Base-by-base conservation (phyloP, 2,329 filamentous ascomycete species). In the Alternaria sp. region DNA sequence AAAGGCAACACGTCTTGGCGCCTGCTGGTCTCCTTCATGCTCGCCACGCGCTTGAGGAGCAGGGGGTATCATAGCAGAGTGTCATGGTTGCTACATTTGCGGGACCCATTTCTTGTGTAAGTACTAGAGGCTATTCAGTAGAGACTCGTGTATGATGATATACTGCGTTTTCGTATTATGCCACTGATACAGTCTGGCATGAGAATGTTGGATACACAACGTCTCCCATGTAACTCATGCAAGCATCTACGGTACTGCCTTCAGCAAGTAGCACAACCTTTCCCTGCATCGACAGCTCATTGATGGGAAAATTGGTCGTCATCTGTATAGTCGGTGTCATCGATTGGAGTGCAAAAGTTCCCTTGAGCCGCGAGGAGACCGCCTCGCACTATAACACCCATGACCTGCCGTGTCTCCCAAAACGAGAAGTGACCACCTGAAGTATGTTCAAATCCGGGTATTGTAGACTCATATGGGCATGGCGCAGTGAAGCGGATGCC, bases 1-100 rank as follows among this genome's bases (percentile, higher is more conserved):
- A 67, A 73, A 73, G 57, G 32, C 61, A 69, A 64, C 45, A 68
- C 55, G 45, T 30, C 74, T 77, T 74, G 70, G 73, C 73, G 40
- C 50, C 17, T 23, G 57, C 47, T 50, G 59, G 57, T 54, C 49
- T 55, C 46, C 19, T 55, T 23, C 13, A 21, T 58, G 64, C 25
- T 59, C 49, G 56, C 61, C 64, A 67, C 57, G 58, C 47, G 21
- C 45, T 13, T 57, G 46, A 49, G 57, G 49, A 62, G 51, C 43
- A 50, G 26, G 50, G n/a, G 28, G 44, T 49, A 23, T 40, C 19
- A 36, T 32, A 25, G 36, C 5, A 23, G 30, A 12, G n/a, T 23
- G 5, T 11, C 5, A 15, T 5, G 13, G 23, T 6, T 15, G n/a
- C 21, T 23, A 15, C 30, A 40, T 40, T 6, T 25, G 3, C 19